Conservation (phyloP, 2,329 filamentous ascomycete genomes). For the Parasarocladium wereldwijsianum region DNA sequence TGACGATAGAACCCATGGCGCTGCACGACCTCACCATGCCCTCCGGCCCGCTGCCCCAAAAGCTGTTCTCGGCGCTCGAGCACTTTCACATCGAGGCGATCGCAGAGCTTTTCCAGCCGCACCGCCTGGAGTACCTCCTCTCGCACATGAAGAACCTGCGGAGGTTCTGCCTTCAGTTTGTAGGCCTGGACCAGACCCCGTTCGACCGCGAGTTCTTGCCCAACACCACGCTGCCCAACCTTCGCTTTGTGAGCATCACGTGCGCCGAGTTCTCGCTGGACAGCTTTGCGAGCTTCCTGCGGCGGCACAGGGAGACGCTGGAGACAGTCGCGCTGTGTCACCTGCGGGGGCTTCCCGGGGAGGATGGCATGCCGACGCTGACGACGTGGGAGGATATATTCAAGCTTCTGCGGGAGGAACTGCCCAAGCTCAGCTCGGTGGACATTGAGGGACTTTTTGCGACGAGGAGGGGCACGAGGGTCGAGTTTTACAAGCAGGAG, state of each 20-base stretch:
- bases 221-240: constrained; percentile 8
- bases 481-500: constrained; percentile 2
- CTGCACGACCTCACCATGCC: constrained; percentile 5
- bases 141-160: constrained; percentile 10
- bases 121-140: constrained; percentile 9
- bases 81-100: constrained; percentile 4
- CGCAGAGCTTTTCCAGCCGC: constrained; percentile 5
- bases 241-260: constrained; percentile 9
- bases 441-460: constrained; percentile 1
- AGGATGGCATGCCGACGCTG: constrained; percentile 3
- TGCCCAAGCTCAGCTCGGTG: background rate
- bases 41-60: constrained; percentile 1
- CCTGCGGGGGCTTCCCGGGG: constrained; percentile 7
- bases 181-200: constrained; percentile 3
- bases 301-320: constrained; percentile 7
- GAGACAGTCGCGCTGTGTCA: constrained; percentile 6
- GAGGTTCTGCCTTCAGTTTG: constrained; percentile 7
- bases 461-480: background rate
- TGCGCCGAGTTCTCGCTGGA: constrained; percentile 7
- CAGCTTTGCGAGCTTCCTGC: constrained; percentile 8
- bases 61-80: background rate
- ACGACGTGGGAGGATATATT: constrained; percentile 4
- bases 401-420: background rate
- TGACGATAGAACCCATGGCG: constrained; percentile 10
- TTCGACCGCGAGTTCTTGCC: constrained; percentile 8